Conservation (phyloP, 179 eudicot genomes). For the Beta corolliflora region DNA sequence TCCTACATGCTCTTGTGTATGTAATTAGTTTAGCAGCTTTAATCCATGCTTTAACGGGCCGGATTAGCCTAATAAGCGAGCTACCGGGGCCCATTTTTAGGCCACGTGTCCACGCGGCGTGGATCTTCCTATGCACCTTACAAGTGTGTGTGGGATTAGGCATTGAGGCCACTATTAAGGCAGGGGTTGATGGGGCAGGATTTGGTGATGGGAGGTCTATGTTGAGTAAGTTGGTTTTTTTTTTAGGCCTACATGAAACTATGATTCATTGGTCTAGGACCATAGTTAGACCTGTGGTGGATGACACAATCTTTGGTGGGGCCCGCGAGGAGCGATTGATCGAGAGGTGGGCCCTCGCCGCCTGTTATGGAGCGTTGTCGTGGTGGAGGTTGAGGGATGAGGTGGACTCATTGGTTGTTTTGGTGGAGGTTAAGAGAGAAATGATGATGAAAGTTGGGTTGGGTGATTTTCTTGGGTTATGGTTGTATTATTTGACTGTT, state of each 20-base stretch:
- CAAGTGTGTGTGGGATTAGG: slow-evolving; percentile 70
- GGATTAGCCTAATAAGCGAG: slow-evolving; percentile 28
- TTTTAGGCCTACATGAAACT: slow-evolving; percentile 79
- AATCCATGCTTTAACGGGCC: slow-evolving; percentile 44
- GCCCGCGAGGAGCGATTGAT: slow-evolving; percentile 47
- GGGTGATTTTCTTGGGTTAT: slow-evolving; percentile 65
- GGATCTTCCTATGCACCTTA: slow-evolving; percentile 62
- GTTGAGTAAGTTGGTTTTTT: slow-evolving; percentile 50
- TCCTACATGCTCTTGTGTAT: slow-evolving; percentile 50
- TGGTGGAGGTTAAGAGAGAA: slow-evolving; percentile 57
- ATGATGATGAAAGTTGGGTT: slow-evolving; percentile 43
- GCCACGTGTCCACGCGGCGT: slow-evolving; percentile 47
- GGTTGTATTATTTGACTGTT: slow-evolving; percentile 69
- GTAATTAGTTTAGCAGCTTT: slow-evolving; percentile 47
- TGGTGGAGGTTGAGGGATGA: slow-evolving; percentile 80
- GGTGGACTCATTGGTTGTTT: slow-evolving; percentile 66
- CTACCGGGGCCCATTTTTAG: slow-evolving; percentile 31
- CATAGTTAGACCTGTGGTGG: slow-evolving; percentile 66
- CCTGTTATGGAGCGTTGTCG: slow-evolving; percentile 58
- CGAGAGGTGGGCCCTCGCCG: slow-evolving; percentile 61
- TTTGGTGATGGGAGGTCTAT: slow-evolving; percentile 47
- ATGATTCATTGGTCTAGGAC: slow-evolving; percentile 64
- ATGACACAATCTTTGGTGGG: slow-evolving; percentile 59
- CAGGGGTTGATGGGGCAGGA: slow-evolving; percentile 53
- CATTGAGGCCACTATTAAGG: slow-evolving; percentile 59